A percentile compares a stretch with the other conserved stretches of the same genome.
Evolutionary conservation across 192 early-diverging fungal genomes (phyloP).

Genomic region (Linnemannia schmuckeri): DNA sequence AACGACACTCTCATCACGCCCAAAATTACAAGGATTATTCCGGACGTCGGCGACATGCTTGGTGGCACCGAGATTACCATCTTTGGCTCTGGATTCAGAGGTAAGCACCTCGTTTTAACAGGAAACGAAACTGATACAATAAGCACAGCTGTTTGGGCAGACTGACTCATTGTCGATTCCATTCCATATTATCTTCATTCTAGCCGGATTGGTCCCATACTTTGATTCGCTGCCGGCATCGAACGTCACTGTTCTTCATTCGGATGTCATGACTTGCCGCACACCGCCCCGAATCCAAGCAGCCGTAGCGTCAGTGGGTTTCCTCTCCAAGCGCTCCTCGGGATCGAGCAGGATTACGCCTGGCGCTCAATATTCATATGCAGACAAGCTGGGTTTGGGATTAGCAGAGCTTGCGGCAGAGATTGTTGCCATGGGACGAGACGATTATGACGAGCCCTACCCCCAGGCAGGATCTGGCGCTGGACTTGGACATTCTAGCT

Average conservation of each 20-base stretch:
- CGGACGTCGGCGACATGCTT: constrained; percentile 50
- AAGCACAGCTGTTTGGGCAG: neutral
- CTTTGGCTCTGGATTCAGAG: constrained; percentile 52
- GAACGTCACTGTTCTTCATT: constrained; percentile 31
- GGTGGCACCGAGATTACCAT: constrained; percentile 53
- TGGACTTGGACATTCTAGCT: neutral
- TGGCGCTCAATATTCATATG: constrained; percentile 40
- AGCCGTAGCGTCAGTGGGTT: constrained; percentile 27
- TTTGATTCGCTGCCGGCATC: constrained; percentile 49
- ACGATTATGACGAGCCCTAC: constrained; percentile 20
- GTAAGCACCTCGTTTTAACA: constrained; percentile 2
- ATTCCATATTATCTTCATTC: neutral
- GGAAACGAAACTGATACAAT: neutral
- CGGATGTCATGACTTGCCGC: constrained; percentile 48
- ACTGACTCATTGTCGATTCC: neutral
- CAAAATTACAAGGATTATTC: constrained; percentile 47
- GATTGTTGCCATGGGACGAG: constrained; percentile 40
- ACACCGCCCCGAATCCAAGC: constrained; percentile 40
- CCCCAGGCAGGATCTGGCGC: constrained; percentile 1
- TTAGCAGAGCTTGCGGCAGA: constrained; percentile 51
- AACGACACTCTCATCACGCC: constrained; percentile 32
- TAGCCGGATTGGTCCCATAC: constrained; percentile 40
- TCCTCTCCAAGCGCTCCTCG: constrained; percentile 25
- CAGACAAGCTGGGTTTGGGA: constrained; percentile 35
- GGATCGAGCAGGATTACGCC: constrained; percentile 1